These are phyloP conservation scores for Prunus mume DNA, from an alignment of 306 rosid genomes.

Conservation along the genomic window DNA sequence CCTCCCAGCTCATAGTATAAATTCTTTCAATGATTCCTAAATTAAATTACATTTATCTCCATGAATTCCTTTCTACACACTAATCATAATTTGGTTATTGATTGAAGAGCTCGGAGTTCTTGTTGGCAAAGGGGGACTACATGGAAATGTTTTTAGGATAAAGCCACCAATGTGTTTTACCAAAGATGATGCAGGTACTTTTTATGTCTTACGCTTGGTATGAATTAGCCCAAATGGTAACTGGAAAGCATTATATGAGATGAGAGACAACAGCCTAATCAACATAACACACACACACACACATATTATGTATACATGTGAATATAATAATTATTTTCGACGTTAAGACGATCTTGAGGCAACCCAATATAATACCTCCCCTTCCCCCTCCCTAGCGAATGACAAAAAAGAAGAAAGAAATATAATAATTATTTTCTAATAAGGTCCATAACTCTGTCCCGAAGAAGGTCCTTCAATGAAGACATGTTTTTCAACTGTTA, in stretches of 20 bases:
- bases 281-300: not conserved
- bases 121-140: slow-evolving; percentile 85
- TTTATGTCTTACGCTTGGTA: not conserved
- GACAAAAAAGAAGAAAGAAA: not conserved
- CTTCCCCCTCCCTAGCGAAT: too few relatives aligned
- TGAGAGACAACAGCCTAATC: not conserved
- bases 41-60: not conserved
- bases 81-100: slow-evolving; percentile 27
- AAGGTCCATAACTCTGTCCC: too few relatives aligned
- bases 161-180: slow-evolving; percentile 93
- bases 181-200: slow-evolving; percentile 82
- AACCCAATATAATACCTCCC: too few relatives aligned
- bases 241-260: not conserved
- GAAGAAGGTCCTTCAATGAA: too few relatives aligned
- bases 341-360: too few relatives aligned
- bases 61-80: not conserved
- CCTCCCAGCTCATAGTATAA: not conserved
- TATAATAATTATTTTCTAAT: too few relatives aligned
- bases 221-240: not conserved
- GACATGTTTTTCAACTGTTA: not conserved
- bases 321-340: not conserved
- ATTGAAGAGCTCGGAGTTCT: slow-evolving; percentile 75
- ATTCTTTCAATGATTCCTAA: not conserved
- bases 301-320: not conserved
- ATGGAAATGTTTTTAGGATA: slow-evolving; percentile 84